These are phyloP conservation scores for Lipomyces orientalis DNA, from an alignment of 805 yeast genomes.

Conservation along the genomic window DNA sequence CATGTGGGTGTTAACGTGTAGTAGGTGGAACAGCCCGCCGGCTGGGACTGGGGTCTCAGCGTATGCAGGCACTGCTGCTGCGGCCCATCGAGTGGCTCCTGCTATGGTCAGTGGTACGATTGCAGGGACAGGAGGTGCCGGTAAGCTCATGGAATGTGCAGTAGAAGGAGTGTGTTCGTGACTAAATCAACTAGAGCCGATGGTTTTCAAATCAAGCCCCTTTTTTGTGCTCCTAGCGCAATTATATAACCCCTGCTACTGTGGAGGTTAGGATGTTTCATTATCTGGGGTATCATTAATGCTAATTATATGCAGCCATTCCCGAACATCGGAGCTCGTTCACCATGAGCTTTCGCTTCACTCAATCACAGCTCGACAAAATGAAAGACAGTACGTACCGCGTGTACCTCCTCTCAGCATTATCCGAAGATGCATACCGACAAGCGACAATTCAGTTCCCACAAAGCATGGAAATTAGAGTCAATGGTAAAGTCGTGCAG, in stretches of 20 bases:
- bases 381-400: conserved; percentile 47
- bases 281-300: background rate
- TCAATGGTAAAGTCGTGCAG: conserved; percentile 59
- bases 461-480: conserved; percentile 65
- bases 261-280: conserved; percentile 17
- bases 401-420: conserved; percentile 60
- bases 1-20: background rate
- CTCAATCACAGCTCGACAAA: conserved; percentile 50
- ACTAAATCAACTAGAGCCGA: background rate
- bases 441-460: conserved; percentile 64
- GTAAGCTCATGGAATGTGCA: background rate
- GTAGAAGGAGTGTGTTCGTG: background rate
- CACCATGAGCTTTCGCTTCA: conserved; percentile 50
- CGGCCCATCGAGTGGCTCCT: background rate
- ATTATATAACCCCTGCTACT: conserved; percentile 35
- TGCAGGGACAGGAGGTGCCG: conserved; percentile 3
- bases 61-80: background rate
- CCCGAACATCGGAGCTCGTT: conserved; percentile 23
- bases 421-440: conserved; percentile 28
- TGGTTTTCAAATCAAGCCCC: conserved; percentile 41
- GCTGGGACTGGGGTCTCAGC: background rate
- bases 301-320: background rate
- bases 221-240: conserved; percentile 37
- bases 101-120: background rate
- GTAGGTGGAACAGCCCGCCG: conserved; percentile 2